These are phyloP conservation scores for Arthrocladium fulminans DNA, from an alignment of 2,329 filamentous ascomycete species.

Conservation along the genomic window DNA sequence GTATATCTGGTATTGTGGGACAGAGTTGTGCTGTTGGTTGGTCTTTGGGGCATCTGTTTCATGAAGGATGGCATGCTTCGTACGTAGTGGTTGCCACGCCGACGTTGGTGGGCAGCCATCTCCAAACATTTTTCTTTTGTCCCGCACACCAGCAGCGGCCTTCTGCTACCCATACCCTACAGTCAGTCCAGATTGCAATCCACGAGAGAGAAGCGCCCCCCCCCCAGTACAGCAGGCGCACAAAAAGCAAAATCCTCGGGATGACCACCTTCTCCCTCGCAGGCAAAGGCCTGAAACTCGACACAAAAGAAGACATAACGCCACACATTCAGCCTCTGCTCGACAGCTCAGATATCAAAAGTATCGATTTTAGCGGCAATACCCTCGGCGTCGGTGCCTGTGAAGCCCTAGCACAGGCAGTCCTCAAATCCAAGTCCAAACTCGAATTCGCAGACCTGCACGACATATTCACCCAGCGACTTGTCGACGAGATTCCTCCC, in stretches of 20 bases:
- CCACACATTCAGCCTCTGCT: conserved; percentile 68
- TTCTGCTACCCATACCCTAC: no score
- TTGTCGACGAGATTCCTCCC: conserved; percentile 86
- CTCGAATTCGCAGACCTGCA: conserved; percentile 78
- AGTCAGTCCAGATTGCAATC: no score
- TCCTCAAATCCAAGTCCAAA: conserved; percentile 74
- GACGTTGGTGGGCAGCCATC: no score
- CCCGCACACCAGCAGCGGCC: no score
- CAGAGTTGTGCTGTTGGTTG: no score
- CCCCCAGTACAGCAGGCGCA: not conserved
- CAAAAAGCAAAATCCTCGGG: not conserved
- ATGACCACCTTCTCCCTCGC: conserved; percentile 68
- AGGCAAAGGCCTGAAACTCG: conserved; percentile 84
- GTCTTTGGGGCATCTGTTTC: no score
- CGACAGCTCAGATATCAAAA: conserved; percentile 65
- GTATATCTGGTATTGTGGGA: no score
- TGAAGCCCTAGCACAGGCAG: conserved; percentile 65
- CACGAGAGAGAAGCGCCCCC: no score
- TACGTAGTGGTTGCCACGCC: no score
- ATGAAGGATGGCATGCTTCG: no score
- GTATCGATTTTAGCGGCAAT: conserved; percentile 81
- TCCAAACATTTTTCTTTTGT: no score
- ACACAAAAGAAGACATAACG: conserved; percentile 78
- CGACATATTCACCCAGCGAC: conserved; percentile 93
- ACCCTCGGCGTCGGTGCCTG: conserved; percentile 85